Conservation (phyloP, 2,329 filamentous ascomycete genomes). For the Aspergillus pseudoviridinutans region DNA sequence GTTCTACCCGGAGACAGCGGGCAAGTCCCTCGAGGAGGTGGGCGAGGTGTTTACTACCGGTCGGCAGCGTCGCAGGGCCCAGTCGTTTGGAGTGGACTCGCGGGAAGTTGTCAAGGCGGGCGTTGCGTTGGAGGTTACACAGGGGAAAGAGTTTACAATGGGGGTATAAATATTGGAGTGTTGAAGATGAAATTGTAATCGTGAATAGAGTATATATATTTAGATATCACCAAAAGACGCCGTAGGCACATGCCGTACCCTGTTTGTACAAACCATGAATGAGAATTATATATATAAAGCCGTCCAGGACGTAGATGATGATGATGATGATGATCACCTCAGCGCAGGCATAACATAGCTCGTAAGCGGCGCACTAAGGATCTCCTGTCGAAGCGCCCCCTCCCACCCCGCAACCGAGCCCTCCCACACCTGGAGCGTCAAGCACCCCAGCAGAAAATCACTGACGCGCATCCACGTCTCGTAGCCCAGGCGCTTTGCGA, state of each 20-base stretch:
- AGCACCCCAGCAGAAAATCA: constrained; percentile 33
- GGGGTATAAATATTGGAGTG: background rate
- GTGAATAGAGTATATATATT: background rate
- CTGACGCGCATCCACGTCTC: constrained; percentile 34
- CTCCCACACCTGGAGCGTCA: constrained; percentile 27
- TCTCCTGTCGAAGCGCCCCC: constrained; percentile 31
- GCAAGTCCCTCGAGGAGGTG: constrained; percentile 28
- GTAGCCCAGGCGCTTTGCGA: constrained; percentile 33
- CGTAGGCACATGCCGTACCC: background rate
- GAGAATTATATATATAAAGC: background rate
- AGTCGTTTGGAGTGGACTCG: background rate
- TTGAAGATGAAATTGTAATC: background rate
- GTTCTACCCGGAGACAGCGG: constrained; percentile 32
- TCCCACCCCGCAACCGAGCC: constrained; percentile 28
- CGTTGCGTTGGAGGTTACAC: background rate
- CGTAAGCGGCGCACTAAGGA: constrained; percentile 34
- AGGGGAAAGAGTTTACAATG: no score
- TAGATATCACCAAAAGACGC: background rate
- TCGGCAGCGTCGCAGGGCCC: background rate
- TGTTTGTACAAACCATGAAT: background rate
- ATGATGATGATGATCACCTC: constrained; percentile 1
- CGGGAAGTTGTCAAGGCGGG: background rate
- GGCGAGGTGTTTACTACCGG: constrained; percentile 23
- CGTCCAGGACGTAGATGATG: background rate
- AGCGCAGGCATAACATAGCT: constrained; percentile 30